A percentile compares a stretch with the other conserved stretches of the same genome.
Conservation (phyloP, 2,329 filamentous ascomycete species). For the Lachnellula cervina region DNA sequence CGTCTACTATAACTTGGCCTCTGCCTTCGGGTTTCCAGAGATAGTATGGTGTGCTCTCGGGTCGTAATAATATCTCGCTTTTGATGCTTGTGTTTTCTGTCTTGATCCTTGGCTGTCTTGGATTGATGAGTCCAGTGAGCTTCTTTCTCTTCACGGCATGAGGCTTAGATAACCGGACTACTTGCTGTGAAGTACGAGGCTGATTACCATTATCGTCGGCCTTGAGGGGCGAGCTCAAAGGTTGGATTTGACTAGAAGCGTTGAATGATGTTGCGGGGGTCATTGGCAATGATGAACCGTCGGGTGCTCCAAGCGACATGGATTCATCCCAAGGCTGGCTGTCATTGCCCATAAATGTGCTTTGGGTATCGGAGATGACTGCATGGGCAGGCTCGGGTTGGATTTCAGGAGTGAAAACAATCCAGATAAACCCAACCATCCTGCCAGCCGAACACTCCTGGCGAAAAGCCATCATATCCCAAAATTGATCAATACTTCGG, state of each 20-base stretch:
- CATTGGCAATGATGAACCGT: not conserved
- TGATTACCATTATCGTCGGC: not conserved
- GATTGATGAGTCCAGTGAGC: constrained; percentile 55
- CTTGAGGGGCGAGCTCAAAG: constrained; percentile 11
- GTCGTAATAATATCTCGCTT: constrained; percentile 45
- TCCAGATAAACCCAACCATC: constrained; percentile 91
- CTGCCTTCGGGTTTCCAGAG: constrained; percentile 58
- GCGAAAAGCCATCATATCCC: constrained; percentile 96
- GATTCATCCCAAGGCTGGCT: constrained; percentile 8
- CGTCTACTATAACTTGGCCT: constrained; percentile 59
- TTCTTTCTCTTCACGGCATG: constrained; percentile 41
- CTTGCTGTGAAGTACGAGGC: constrained; percentile 4
- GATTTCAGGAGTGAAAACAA: constrained; percentile 57
- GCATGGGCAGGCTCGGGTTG: constrained; percentile 7
- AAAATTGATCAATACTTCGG: constrained; percentile 82
- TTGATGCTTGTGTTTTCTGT: constrained; percentile 40
- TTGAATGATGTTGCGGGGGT: constrained; percentile 22
- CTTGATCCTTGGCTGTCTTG: constrained; percentile 63
- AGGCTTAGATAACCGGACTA: constrained; percentile 2
- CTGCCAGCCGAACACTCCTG: constrained; percentile 93
- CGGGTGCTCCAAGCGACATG: not conserved
- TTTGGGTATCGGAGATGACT: constrained; percentile 18
- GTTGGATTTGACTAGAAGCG: constrained; percentile 16
- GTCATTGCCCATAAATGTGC: constrained; percentile 6
- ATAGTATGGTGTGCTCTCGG: constrained; percentile 57